These are phyloP conservation scores for Chlamydomonas sp. DNA, from an alignment of 139 green algal species.

Conservation along the genomic window DNA sequence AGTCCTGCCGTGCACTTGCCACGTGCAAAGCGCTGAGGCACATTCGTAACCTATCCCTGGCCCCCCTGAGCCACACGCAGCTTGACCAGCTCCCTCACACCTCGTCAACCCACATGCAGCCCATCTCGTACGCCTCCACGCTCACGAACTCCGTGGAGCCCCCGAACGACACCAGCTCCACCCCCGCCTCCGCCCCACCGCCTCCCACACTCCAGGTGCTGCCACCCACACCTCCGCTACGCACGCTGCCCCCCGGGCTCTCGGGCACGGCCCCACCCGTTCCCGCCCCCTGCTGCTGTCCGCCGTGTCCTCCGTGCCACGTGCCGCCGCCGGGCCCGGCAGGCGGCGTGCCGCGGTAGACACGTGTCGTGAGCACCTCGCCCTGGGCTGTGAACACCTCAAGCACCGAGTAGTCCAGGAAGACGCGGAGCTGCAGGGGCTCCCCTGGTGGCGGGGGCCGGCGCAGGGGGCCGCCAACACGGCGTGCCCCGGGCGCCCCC, in stretches of 20 bases:
- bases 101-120: constrained; percentile 14
- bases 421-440: constrained; percentile 70
- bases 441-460: constrained; percentile 38
- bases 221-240: no score
- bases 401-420: constrained; percentile 83
- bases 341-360: constrained; percentile 73
- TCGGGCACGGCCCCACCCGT: no score
- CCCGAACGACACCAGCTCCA: constrained; percentile 34
- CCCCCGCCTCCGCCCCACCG: constrained; percentile 5
- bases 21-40: no score
- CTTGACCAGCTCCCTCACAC: neutral
- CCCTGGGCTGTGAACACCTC: constrained; percentile 71
- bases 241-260: no score
- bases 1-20: no score
- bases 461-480: constrained; percentile 71
- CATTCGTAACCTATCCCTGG: no score
- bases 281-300: no score
- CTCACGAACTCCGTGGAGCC: constrained; percentile 5
- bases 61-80: no score
- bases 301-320: no score
- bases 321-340: no score
- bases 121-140: constrained; percentile 28
- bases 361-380: constrained; percentile 77
- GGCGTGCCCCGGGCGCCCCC: constrained; percentile 51
- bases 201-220: neutral